These are phyloP conservation scores for Sechiopsis laciniata DNA, from an alignment of 306 rosid genomes.

Conservation along the genomic window DNA sequence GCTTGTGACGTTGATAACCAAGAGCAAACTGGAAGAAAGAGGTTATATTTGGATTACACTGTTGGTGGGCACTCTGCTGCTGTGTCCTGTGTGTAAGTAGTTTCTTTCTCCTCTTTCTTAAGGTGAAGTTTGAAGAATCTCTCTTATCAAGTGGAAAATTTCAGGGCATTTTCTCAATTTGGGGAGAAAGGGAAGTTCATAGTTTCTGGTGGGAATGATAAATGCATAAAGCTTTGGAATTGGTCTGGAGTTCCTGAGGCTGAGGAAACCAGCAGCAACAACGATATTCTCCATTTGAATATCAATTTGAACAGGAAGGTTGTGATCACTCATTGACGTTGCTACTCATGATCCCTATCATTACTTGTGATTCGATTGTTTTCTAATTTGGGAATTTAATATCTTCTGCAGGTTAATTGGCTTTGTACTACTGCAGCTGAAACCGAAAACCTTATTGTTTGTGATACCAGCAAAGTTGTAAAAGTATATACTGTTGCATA, in stretches of 20 bases:
- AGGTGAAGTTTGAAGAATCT: background rate
- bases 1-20: slow-evolving; percentile 10
- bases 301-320: slow-evolving; percentile 62
- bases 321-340: slow-evolving; percentile 27
- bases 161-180: slow-evolving; percentile 74
- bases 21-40: slow-evolving; percentile 42
- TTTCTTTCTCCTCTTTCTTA: background rate
- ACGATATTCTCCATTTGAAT: slow-evolving; percentile 32
- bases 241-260: slow-evolving; percentile 46
- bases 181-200: slow-evolving; percentile 82
- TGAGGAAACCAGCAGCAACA: slow-evolving; percentile 23
- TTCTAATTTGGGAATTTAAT: slow-evolving; percentile 7
- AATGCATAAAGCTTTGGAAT: slow-evolving; percentile 76
- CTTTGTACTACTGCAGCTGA: slow-evolving; percentile 70
- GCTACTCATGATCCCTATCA: slow-evolving; percentile 4
- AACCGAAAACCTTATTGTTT: slow-evolving; percentile 71
- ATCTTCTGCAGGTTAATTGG: slow-evolving; percentile 73
- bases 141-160: slow-evolving; percentile 29
- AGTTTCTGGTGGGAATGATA: slow-evolving; percentile 85
- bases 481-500: slow-evolving; percentile 65
- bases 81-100: slow-evolving; percentile 70
- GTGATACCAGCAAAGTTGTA: slow-evolving; percentile 78
- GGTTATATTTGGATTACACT: slow-evolving; percentile 68
- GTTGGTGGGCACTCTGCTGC: slow-evolving; percentile 81
- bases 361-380: slow-evolving; percentile 17